These are phyloP conservation scores for Marchantia paleacea DNA, from an alignment of 225 moss, liverwort and hornwort species.

Conservation along the genomic window DNA sequence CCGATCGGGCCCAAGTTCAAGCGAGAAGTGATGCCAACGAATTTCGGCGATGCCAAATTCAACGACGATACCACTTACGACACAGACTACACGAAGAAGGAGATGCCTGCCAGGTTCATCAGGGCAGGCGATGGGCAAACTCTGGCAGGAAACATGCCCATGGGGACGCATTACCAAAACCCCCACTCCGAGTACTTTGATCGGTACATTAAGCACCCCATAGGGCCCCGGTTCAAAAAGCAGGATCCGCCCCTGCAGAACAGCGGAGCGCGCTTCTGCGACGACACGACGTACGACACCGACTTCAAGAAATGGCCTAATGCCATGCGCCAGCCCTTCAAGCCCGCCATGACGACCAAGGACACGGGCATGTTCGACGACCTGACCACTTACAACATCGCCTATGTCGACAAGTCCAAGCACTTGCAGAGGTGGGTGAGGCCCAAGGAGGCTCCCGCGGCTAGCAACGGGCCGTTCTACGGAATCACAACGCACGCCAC, in stretches of 20 bases:
- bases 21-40: constrained; percentile 34
- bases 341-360: constrained; percentile 37
- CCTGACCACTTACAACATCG: constrained; percentile 47
- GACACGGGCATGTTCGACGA: constrained; percentile 45
- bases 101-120: constrained; percentile 33
- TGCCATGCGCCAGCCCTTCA: constrained; percentile 34
- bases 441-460: constrained; percentile 27
- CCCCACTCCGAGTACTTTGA: constrained; percentile 46
- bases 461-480: constrained; percentile 38
- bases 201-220: constrained; percentile 41
- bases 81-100: constrained; percentile 36
- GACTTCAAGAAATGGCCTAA: constrained; percentile 49
- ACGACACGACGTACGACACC: constrained; percentile 50
- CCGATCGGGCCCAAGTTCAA: constrained; percentile 41
- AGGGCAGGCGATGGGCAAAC: constrained; percentile 37
- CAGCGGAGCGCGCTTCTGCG: constrained; percentile 39
- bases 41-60: constrained; percentile 44
- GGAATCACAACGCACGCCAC: constrained; percentile 52
- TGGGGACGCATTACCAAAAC: constrained; percentile 38
- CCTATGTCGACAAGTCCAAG: constrained; percentile 48
- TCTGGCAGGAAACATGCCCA: constrained; percentile 45
- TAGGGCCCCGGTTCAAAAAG: constrained; percentile 30
- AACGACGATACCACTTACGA: constrained; percentile 48
- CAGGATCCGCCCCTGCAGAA: constrained; percentile 28
- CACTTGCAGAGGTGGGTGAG: constrained; percentile 38